Percentiles rank a stretch among this genome's conserved stretches.
phyloP scores from a whole-genome alignment of 805 yeast genomes.

The Metschnikowia santaceciliae region DNA sequence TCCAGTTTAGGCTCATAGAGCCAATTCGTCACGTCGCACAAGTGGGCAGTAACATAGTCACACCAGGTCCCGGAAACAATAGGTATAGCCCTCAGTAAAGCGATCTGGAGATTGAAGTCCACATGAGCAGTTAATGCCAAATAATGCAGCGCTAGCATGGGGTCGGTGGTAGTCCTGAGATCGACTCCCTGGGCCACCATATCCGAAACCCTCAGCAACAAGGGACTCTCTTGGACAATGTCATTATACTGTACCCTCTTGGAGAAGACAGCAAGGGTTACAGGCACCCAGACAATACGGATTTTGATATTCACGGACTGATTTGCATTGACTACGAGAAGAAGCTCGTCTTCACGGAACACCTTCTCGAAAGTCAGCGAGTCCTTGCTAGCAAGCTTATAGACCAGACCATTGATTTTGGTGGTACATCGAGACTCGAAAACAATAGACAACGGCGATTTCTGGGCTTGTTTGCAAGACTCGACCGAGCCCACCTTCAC shows the following conservation, averaged over 20 bases:
- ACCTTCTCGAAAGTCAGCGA: constrained; percentile 8
- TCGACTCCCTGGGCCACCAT: constrained; percentile 17
- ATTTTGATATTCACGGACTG: constrained; percentile 16
- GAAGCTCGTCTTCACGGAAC: constrained; percentile 8
- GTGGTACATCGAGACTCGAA: constrained; percentile 30
- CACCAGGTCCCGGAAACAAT: constrained; percentile 26
- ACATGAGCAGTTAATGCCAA: constrained; percentile 14
- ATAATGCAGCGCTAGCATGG: constrained; percentile 23
- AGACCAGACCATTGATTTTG: constrained; percentile 23
- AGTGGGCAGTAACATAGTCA: constrained; percentile 11
- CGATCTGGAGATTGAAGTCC: constrained; percentile 17
- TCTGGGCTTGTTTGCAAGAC: neutral
- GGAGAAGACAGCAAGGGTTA: constrained; percentile 15
- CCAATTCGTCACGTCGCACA: constrained; percentile 21
- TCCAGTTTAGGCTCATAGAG: constrained; percentile 14
- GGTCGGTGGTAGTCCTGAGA: constrained; percentile 17
- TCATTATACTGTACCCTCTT: constrained; percentile 14
- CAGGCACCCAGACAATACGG: constrained; percentile 20
- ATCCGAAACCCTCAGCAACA: constrained; percentile 7
- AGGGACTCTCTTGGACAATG: constrained; percentile 12
- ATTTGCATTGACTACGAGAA: constrained; percentile 15
- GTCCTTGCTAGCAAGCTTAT: constrained; percentile 18
- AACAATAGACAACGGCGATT: constrained; percentile 19
- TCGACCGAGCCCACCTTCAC: constrained; percentile 10
- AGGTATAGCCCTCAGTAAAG: constrained; percentile 29